Conservation (phyloP, 306 rosid genomes). For the Inga laurina region DNA sequence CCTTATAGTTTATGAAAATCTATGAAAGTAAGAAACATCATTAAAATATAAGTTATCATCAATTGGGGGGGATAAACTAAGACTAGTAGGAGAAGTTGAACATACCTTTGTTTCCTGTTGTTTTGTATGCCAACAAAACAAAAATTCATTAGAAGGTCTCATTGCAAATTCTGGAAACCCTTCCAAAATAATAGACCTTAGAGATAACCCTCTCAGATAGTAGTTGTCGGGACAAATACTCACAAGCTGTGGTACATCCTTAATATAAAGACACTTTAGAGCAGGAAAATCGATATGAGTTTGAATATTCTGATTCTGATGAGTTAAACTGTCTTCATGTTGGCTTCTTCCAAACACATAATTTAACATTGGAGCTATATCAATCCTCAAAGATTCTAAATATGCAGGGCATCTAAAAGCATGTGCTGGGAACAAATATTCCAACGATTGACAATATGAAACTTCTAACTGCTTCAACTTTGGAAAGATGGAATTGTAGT, state of each 20-base stretch:
- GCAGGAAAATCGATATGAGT: background rate
- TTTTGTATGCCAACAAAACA: background rate
- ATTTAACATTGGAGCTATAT: background rate
- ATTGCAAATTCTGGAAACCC: background rate
- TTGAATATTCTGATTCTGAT: background rate
- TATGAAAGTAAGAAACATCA: background rate
- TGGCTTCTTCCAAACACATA: background rate
- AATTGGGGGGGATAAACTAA: too few relatives aligned
- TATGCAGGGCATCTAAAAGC: background rate
- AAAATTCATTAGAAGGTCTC: background rate
- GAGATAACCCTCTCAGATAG: background rate
- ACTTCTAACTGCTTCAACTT: background rate
- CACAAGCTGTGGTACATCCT: background rate
- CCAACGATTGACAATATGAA: background rate
- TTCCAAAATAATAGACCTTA: background rate
- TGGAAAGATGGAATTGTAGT: background rate
- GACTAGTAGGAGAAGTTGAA: background rate
- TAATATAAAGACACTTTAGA: background rate
- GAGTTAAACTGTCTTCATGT: background rate
- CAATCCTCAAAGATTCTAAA: background rate
- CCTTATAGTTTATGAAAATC: background rate
- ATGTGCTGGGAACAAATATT: background rate
- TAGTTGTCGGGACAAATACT: background rate
- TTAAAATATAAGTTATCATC: too few relatives aligned
- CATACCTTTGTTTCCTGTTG: background rate